Evolutionary conservation across 2,329 filamentous ascomycete genomes (phyloP).

Genomic region (Massarina eburnea): DNA sequence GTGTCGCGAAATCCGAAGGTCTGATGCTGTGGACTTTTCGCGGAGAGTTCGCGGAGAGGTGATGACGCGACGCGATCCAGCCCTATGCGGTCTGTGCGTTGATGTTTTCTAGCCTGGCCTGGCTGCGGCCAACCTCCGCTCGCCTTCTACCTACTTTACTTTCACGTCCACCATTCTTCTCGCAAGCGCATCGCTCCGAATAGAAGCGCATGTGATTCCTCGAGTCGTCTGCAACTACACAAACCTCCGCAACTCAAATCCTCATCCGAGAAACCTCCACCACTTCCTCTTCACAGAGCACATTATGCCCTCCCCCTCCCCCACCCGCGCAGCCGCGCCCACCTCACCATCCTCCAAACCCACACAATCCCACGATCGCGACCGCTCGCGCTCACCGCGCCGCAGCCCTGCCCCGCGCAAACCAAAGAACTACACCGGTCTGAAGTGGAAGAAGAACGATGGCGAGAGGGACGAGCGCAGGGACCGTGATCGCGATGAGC

Average conservation of each 20-base stretch:
- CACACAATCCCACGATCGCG: conserved; percentile 20
- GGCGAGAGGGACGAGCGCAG: conserved; percentile 43
- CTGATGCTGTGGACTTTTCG: too few relatives aligned
- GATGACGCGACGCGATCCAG: conserved; percentile 17
- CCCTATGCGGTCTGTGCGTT: too few relatives aligned
- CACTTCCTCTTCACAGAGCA: too few relatives aligned
- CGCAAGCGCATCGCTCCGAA: too few relatives aligned
- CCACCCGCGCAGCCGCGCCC: conserved; percentile 17
- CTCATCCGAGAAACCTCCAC: too few relatives aligned
- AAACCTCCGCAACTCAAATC: too few relatives aligned
- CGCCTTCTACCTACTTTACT: too few relatives aligned
- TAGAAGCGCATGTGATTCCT: too few relatives aligned
- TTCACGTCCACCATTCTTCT: too few relatives aligned
- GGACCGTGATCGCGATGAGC: conserved; percentile 38
- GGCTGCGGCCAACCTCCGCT: too few relatives aligned
- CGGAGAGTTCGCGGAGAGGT: background rate
- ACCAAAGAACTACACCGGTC: conserved; percentile 52
- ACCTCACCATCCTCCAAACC: conserved; percentile 2
- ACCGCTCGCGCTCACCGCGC: conserved; percentile 30
- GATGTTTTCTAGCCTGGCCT: too few relatives aligned
- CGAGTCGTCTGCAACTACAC: too few relatives aligned
- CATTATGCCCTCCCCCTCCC: conserved; percentile 20
- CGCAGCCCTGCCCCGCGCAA: conserved; percentile 25
- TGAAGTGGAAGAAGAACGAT: conserved; percentile 57
- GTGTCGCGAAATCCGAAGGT: background rate